A percentile compares a stretch with the other conserved stretches of the same genome.
Conservation (phyloP, 2,329 filamentous ascomycete genomes). For the Ceratocystis huliohia region DNA sequence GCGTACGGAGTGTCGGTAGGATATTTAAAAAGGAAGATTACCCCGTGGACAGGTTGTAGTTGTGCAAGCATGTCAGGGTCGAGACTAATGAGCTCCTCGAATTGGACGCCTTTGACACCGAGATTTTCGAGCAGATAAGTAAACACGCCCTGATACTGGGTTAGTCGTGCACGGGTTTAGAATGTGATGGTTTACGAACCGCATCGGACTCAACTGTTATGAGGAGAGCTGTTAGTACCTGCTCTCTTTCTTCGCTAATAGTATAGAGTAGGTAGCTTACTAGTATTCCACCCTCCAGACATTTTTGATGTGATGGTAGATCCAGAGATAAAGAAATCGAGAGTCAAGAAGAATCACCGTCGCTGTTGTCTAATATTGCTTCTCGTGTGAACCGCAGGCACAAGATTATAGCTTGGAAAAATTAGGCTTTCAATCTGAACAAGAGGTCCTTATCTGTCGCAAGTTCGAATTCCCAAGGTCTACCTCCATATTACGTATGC, state of each 20-base stretch:
- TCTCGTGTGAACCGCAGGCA: too few relatives aligned
- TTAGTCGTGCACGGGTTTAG: constrained; percentile 21
- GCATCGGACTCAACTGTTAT: constrained; percentile 75
- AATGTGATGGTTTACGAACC: constrained; percentile 40
- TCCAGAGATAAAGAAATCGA: not conserved
- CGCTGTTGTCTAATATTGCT: not conserved
- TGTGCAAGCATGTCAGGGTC: constrained; percentile 61
- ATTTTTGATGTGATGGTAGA: constrained; percentile 7
- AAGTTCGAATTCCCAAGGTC: not conserved
- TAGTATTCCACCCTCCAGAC: constrained; percentile 81
- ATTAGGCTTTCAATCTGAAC: not conserved
- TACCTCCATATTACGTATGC: not conserved
- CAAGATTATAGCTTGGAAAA: not conserved
- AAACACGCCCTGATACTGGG: constrained; percentile 62
- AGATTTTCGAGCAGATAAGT: constrained; percentile 87
- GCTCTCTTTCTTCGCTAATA: not conserved
- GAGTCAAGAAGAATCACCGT: not conserved
- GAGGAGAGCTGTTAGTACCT: constrained; percentile 3
- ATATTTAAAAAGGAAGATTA: constrained; percentile 99
- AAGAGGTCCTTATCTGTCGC: not conserved
- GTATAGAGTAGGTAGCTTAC: constrained; percentile 30
- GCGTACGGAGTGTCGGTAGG: constrained; percentile 55
- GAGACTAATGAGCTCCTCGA: constrained; percentile 87
- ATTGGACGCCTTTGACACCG: constrained; percentile 86
- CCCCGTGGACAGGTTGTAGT: constrained; percentile 73